Conservation (phyloP, 805 yeast species). For the Kuraishia molischiana region DNA sequence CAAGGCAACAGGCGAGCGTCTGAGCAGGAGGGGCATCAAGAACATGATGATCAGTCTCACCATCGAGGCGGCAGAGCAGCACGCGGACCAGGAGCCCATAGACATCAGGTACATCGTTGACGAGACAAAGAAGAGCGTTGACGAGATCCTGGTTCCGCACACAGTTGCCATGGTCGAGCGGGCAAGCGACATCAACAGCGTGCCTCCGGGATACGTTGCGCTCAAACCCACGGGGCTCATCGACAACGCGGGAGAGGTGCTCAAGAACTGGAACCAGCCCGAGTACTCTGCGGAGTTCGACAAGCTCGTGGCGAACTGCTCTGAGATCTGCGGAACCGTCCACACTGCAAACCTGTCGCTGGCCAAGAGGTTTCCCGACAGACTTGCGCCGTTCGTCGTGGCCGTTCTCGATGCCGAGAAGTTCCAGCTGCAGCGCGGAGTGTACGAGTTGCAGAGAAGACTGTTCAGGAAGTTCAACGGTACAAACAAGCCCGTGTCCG, state of each 20-base stretch:
- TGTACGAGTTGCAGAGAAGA: constrained; percentile 79
- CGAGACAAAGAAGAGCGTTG: constrained; percentile 59
- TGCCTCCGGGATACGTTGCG: constrained; percentile 90
- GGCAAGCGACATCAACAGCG: constrained; percentile 40
- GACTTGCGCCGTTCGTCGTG: constrained; percentile 64
- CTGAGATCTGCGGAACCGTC: constrained; percentile 48
- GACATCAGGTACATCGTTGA: constrained; percentile 49
- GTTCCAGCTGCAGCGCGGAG: constrained; percentile 81
- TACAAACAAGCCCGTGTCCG: constrained; percentile 44
- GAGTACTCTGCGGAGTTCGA: constrained; percentile 42
- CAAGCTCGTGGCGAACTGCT: constrained; percentile 55
- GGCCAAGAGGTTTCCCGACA: constrained; percentile 43
- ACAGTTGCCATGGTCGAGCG: constrained; percentile 46
- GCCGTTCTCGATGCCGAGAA: constrained; percentile 90
- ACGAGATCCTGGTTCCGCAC: constrained; percentile 61
- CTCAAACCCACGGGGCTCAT: constrained; percentile 89
- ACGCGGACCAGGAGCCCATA: constrained; percentile 33
- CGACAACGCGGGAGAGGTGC: constrained; percentile 62
- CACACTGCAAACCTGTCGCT: constrained; percentile 41
- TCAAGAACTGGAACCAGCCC: constrained; percentile 49
- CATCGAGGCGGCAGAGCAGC: constrained; percentile 87
- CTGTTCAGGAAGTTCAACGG: constrained; percentile 68
- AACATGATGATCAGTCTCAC: constrained; percentile 95
- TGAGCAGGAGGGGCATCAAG: constrained; percentile 67
- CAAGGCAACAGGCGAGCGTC: constrained; percentile 53